Percentiles rank a stretch among this genome's conserved stretches.
These are phyloP conservation scores for Cytospora chrysosperma DNA, from an alignment of 2,329 filamentous ascomycete genomes.

Conservation along the genomic window DNA sequence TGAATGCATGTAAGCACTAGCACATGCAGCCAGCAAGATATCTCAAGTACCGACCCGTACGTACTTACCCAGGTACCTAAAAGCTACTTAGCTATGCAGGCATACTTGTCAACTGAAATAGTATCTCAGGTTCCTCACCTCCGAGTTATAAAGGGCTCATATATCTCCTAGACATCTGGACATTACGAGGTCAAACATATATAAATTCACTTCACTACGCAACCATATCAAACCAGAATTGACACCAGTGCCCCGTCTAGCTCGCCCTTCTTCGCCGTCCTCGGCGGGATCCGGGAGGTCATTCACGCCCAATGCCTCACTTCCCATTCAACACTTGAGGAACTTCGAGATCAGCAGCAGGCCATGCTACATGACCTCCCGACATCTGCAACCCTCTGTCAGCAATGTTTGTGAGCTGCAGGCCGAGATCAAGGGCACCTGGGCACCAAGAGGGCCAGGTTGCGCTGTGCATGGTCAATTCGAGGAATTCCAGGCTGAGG, in stretches of 20 bases:
- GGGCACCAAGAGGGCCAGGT: slow-evolving; percentile 31
- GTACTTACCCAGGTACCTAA: no score
- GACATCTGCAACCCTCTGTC: slow-evolving; percentile 8
- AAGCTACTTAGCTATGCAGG: not conserved
- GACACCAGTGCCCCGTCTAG: not conserved
- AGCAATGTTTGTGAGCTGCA: slow-evolving; percentile 22
- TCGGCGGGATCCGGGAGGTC: slow-evolving; percentile 13
- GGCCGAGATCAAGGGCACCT: slow-evolving; percentile 23
- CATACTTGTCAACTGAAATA: not conserved
- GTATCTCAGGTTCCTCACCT: not conserved
- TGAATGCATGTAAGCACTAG: not conserved
- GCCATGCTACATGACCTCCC: slow-evolving; percentile 1
- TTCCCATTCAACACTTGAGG: slow-evolving; percentile 11
- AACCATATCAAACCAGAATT: not conserved
- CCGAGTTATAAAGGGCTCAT: not conserved
- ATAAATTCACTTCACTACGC: no score
- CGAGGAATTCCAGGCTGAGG: slow-evolving; percentile 30
- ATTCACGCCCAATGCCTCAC: slow-evolving; percentile 10
- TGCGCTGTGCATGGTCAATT: slow-evolving; percentile 32
- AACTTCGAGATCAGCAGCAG: slow-evolving; percentile 21
- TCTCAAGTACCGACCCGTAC: not conserved
- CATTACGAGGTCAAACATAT: no score
- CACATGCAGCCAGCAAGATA: not conserved
- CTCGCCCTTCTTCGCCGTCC: slow-evolving; percentile 14
- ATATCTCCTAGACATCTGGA: no score